Base-by-base conservation (phyloP, 805 yeast genomes). In the Zygosaccharomyces siamensis region DNA sequence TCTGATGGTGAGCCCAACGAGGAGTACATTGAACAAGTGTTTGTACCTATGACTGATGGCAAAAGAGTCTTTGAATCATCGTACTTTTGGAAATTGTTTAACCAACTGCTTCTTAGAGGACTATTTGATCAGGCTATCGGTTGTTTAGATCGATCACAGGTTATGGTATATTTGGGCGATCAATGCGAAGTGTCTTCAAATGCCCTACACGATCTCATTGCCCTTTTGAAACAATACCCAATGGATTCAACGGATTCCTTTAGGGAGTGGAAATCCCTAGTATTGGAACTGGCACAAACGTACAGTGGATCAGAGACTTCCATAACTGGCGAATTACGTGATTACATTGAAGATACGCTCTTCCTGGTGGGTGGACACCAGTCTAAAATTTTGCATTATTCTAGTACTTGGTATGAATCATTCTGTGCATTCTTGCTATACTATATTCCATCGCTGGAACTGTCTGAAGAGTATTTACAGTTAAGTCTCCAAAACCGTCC, bases 391-490 rank as follows among this genome's bases (percentile, higher is more conserved):
- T 61, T 79, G 3, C 69, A 71, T 12, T 72, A 70, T 56, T 75
- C 86, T 12, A 69, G 71, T 5, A 66, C 78, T 0, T 86, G 95
- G 95, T 84, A 81, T 60, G 93, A 86, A 59, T 72, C 81, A 11
- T 73, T 79, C 35, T 68, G 75, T 35, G 79, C 80, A 6, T 71
- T 81, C n/a, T 61, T 80, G 7, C 66, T 82, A 33, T 86, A 71
- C 59, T 82, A 81, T 58, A 74, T 84, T 66, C 89, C 80, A 57
- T 73, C 80, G 4, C 45, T 60, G 8, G 70, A 72, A 32, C 58
- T 77, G 24, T 51, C 76, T 1, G 52, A 53, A 11, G 77, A 78
- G 52, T 75, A 77, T 56, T 54, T 74, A 42, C 56, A 69, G 30
- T 47, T 69, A 8, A 61, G 79, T 2, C 50, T 70, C 10, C 51